Percentiles rank a stretch among this genome's conserved stretches.
Evolutionary conservation across 768 basidiomycete genomes (phyloP).

Genomic region (Cyclocybe aegerita): DNA sequence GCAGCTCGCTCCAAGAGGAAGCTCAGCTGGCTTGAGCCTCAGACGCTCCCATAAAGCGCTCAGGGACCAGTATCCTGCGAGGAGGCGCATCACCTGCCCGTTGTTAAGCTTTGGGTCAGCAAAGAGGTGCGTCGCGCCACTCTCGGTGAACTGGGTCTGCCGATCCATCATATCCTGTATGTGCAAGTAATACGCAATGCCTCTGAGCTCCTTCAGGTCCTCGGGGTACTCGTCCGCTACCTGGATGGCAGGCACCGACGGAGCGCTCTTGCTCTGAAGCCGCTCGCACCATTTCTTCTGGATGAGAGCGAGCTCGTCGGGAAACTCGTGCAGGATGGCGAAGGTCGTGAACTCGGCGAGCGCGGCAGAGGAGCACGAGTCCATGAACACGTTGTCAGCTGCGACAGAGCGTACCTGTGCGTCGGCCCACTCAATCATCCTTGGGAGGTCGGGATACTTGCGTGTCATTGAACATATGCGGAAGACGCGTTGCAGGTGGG

Average conservation of each 20-base stretch:
- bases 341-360: constrained; percentile 30
- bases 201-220: constrained; percentile 28
- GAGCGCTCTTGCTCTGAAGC: constrained; percentile 26
- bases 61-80: constrained; percentile 36
- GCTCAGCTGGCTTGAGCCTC: constrained; percentile 24
- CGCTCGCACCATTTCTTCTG: constrained; percentile 29
- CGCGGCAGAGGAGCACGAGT: constrained; percentile 33
- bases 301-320: constrained; percentile 21
- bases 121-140: constrained; percentile 30
- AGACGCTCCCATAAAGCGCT: constrained; percentile 34
- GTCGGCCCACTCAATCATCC: constrained; percentile 44
- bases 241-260: constrained; percentile 38
- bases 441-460: constrained; percentile 43
- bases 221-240: constrained; percentile 27
- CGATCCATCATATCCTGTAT: constrained; percentile 33
- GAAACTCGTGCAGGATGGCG: constrained; percentile 20
- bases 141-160: constrained; percentile 19
- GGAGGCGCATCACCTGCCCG: constrained; percentile 33
- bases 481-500: constrained; percentile 37
- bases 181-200: constrained; percentile 37
- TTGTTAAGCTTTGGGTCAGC: constrained; percentile 35
- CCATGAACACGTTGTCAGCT: constrained; percentile 23
- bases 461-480: constrained; percentile 47
- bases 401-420: constrained; percentile 30
- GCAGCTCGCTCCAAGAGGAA: constrained; percentile 22